Percentiles rank a stretch among this genome's conserved stretches.
Conservation (phyloP, 352 stramenopile species). For the Achlya hypogyna region DNA sequence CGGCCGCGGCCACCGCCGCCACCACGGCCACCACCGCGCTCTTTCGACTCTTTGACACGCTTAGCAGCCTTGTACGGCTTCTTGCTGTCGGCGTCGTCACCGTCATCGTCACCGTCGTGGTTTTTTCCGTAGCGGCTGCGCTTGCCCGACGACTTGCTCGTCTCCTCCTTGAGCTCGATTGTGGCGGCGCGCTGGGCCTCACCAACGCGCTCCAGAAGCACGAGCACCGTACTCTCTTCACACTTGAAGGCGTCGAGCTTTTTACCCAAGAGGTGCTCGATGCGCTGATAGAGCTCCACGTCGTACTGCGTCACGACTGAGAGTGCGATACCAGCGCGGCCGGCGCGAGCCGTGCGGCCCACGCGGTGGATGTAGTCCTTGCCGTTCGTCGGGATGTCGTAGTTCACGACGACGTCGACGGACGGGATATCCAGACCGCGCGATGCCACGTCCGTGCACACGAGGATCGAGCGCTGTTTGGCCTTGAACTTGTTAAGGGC, state of each 20-base stretch:
- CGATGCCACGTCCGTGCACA: slow-evolving; percentile 84
- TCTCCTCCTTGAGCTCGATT: slow-evolving; percentile 82
- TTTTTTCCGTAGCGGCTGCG: slow-evolving; percentile 49
- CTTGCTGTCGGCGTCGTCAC: slow-evolving; percentile 26
- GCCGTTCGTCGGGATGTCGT: slow-evolving; percentile 96
- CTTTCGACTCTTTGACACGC: slow-evolving; percentile 27
- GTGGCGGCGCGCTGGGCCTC: slow-evolving; percentile 95
- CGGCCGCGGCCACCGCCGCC: slow-evolving; percentile 6
- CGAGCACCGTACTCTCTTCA: slow-evolving; percentile 93
- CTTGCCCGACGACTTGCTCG: slow-evolving; percentile 44
- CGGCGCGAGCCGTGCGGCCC: slow-evolving; percentile 94
- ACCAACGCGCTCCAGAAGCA: slow-evolving; percentile 95
- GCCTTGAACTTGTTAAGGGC: slow-evolving; percentile 98
- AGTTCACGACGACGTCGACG: slow-evolving; percentile 98
- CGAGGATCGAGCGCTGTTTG: slow-evolving; percentile 80
- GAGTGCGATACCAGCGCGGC: slow-evolving; percentile 89
- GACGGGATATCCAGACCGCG: slow-evolving; percentile 95
- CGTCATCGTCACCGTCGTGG: slow-evolving; percentile 28
- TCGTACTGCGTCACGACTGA: slow-evolving; percentile 99
- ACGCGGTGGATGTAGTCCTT: slow-evolving; percentile 99
- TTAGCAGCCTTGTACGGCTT: slow-evolving; percentile 74
- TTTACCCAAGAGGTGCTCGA: slow-evolving; percentile 86
- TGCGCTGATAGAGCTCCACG: slow-evolving; percentile 97
- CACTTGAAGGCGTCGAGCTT: slow-evolving; percentile 75
- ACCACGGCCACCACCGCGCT: slow-evolving; percentile 18